Evolutionary conservation across 345 rosid species (phyloP).

Genomic region (Citrus inodora): DNA sequence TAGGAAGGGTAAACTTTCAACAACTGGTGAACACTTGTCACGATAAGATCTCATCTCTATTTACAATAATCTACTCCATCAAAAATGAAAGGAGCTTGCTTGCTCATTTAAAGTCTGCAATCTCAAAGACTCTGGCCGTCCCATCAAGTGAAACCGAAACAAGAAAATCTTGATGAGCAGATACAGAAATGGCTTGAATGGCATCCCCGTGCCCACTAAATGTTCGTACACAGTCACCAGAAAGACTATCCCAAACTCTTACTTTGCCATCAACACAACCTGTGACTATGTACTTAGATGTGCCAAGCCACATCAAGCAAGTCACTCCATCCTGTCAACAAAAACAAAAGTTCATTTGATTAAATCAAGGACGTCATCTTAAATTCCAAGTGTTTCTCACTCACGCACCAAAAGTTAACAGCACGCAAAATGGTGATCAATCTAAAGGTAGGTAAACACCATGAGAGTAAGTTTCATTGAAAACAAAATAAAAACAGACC

Average conservation of each 20-base stretch:
- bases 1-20: too few relatives aligned
- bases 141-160: constrained; percentile 73
- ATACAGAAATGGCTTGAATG: constrained; percentile 53
- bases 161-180: constrained; percentile 49
- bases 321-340: constrained; percentile 66
- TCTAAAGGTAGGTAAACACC: neutral
- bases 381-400: neutral
- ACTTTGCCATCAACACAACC: constrained; percentile 79
- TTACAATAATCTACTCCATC: neutral
- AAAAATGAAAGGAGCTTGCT: neutral
- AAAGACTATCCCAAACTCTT: constrained; percentile 76
- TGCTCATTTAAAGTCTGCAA: constrained; percentile 41
- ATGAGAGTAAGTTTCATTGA: neutral
- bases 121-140: constrained; percentile 77
- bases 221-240: constrained; percentile 61
- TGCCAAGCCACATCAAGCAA: constrained; percentile 77
- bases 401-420: neutral
- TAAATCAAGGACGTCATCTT: neutral
- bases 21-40: too few relatives aligned
- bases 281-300: constrained; percentile 60
- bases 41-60: too few relatives aligned
- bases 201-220: constrained; percentile 62
- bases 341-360: neutral
- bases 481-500: constrained; percentile 32
- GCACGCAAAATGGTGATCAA: neutral